Evolutionary conservation across 2,329 filamentous ascomycete genomes (phyloP).

Genomic region (Botrytis galanthina): DNA sequence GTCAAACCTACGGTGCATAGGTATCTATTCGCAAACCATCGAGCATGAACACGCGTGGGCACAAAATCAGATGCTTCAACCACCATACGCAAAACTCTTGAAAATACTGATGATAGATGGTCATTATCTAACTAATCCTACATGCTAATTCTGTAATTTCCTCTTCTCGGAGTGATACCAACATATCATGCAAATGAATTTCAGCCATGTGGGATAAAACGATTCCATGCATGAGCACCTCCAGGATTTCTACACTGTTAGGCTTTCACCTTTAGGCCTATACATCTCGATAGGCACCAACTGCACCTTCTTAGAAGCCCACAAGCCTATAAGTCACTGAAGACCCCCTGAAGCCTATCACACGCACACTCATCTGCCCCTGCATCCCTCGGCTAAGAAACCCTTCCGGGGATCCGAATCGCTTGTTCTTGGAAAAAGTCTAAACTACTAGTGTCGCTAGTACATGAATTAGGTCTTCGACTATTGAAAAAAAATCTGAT

Average conservation of each 20-base stretch:
- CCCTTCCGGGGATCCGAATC: background rate
- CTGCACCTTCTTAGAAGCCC: background rate
- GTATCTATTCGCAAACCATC: background rate
- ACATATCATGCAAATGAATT: background rate
- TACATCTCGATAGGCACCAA: background rate
- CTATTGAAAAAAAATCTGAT: background rate
- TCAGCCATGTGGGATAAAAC: background rate
- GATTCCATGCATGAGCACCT: background rate
- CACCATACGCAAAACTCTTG: background rate
- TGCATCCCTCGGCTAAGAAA: rapidly evolving
- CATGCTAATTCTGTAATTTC: background rate
- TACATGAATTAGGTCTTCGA: background rate
- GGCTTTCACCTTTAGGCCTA: background rate
- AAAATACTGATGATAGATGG: background rate
- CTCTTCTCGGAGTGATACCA: rapidly evolving
- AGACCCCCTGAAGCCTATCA: background rate
- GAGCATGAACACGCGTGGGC: background rate
- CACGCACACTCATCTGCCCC: background rate
- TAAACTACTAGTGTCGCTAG: background rate
- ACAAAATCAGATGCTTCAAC: background rate
- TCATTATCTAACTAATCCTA: background rate
- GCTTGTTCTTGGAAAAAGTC: background rate
- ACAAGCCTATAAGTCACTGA: background rate
- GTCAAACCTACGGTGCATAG: background rate
- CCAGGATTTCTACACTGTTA: background rate